phyloP scores from a whole-genome alignment of 352 stramenopile species.

The Globisporangium cylindrosporum region DNA sequence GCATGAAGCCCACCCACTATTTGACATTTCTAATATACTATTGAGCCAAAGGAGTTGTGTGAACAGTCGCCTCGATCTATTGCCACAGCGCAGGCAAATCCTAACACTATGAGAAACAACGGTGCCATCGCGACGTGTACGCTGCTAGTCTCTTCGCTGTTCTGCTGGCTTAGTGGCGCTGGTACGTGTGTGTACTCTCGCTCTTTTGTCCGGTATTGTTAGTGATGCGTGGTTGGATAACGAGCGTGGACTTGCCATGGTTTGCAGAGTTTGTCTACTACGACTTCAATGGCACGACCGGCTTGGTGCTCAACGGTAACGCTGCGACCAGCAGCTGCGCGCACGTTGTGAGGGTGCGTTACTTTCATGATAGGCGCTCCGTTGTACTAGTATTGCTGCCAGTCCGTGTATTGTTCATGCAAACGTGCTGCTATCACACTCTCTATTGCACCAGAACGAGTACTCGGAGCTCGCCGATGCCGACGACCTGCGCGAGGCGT shows the following conservation, averaged over 20 bases:
- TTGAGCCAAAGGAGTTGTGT: neutral
- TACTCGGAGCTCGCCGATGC: constrained; percentile 49
- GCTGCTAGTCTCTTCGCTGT: neutral
- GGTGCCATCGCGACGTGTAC: neutral
- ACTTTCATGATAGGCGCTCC: neutral
- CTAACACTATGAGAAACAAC: neutral
- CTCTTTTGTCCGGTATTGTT: neutral
- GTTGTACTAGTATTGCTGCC: too few relatives aligned
- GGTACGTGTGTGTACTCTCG: neutral
- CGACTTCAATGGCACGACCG: constrained; percentile 84
- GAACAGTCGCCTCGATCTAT: neutral
- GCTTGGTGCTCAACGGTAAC: constrained; percentile 75
- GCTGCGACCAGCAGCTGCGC: constrained; percentile 76
- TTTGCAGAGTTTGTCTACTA: constrained; percentile 83
- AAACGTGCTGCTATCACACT: neutral
- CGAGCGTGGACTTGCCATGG: neutral
- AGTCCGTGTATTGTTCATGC: neutral
- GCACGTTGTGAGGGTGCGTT: constrained; percentile 36
- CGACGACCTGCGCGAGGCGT: constrained; percentile 47
- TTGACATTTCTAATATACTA: neutral
- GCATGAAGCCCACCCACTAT: neutral
- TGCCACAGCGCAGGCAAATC: neutral
- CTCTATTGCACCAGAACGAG: constrained; percentile 37
- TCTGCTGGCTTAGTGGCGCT: neutral
- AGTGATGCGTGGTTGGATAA: neutral